Conservation (phyloP, 225 moss, liverwort and hornwort species). For the Pseudisothecium myosuroides region DNA sequence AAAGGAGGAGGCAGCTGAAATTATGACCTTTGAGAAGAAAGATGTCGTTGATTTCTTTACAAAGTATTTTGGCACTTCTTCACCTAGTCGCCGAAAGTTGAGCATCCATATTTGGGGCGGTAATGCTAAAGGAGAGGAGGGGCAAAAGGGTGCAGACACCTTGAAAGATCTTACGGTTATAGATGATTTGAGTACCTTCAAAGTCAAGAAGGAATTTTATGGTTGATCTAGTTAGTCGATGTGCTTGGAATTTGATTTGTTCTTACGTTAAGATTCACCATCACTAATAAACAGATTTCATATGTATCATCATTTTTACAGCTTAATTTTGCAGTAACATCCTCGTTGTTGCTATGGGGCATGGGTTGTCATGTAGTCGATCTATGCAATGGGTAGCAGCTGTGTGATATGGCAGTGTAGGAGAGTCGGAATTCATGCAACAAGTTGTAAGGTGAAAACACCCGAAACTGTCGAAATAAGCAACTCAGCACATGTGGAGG, state of each 20-base stretch:
- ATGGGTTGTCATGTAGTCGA: not conserved
- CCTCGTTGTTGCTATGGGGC: not conserved
- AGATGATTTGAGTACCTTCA: conserved; percentile 41
- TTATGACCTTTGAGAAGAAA: conserved; percentile 44
- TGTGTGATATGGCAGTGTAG: not conserved
- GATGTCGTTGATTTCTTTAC: conserved; percentile 58
- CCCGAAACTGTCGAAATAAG: not conserved
- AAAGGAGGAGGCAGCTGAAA: conserved; percentile 67
- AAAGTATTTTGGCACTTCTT: conserved; percentile 21
- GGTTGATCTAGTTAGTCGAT: not conserved
- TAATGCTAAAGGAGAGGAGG: conserved; percentile 20
- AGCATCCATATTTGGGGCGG: conserved; percentile 57
- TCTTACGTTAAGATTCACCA: not conserved
- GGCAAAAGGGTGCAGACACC: not conserved
- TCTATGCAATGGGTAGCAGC: not conserved
- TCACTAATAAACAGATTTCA: not conserved
- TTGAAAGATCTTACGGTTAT: conserved; percentile 18
- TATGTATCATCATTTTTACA: not conserved
- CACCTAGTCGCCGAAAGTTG: conserved; percentile 30
- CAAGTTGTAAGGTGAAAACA: not conserved
- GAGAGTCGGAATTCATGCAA: not conserved
- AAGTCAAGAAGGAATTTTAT: conserved; percentile 33
- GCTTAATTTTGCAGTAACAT: not conserved
- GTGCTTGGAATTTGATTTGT: not conserved
- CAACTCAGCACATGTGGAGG: not conserved